Conservation (phyloP, 345 rosid species). For the Lepidium sativum region DNA sequence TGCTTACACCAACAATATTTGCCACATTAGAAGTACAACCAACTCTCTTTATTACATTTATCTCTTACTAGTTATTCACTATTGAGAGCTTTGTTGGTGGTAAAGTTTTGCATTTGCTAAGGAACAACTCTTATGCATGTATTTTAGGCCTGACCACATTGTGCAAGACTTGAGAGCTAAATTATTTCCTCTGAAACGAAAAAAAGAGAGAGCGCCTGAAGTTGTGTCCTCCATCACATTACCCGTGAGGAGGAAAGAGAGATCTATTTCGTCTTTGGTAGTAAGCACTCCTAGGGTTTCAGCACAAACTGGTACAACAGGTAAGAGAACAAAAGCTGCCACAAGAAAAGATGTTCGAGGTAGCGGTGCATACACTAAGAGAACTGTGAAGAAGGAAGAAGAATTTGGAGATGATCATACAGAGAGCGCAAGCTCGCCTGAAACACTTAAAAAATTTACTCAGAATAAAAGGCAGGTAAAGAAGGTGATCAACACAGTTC, state of each 20-base stretch:
- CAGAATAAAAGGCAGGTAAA: conserved; percentile 66
- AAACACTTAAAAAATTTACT: conserved; percentile 40
- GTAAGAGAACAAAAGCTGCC: conserved; percentile 61
- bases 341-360: conserved; percentile 49
- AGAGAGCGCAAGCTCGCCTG: conserved; percentile 58
- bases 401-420: conserved; percentile 46
- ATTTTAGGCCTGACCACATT: conserved; percentile 77
- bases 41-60: background rate
- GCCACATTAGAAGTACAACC: background rate
- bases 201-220: conserved; percentile 54
- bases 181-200: conserved; percentile 73
- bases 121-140: conserved; percentile 7
- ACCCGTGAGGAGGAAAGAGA: conserved; percentile 79
- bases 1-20: background rate
- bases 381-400: conserved; percentile 44
- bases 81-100: conserved; percentile 9
- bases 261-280: conserved; percentile 89
- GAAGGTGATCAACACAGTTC: conserved; percentile 13
- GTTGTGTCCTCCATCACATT: conserved; percentile 44
- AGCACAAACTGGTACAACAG: conserved; percentile 52
- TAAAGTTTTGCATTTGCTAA: background rate
- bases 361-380: conserved; percentile 41
- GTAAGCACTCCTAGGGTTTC: conserved; percentile 73
- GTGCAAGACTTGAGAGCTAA: conserved; percentile 82
- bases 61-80: background rate